Conservation (phyloP, 1,284 basidiomycete genomes). For the Pseudozyma hubeiensis region DNA sequence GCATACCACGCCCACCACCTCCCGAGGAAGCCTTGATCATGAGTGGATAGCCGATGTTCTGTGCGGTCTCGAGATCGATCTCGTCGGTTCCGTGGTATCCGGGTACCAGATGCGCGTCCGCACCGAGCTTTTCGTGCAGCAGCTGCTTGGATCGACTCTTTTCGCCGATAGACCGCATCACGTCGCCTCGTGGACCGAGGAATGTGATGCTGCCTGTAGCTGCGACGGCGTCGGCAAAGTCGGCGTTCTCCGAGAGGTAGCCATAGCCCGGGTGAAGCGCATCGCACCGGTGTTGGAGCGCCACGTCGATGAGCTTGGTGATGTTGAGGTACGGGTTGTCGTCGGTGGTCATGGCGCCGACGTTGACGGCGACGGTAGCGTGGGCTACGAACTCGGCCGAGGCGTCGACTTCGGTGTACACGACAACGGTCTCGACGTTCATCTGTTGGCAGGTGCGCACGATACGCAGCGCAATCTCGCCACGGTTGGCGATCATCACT, state of each 20-base stretch:
- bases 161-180: slow-evolving; percentile 75
- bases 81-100: slow-evolving; percentile 68
- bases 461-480: slow-evolving; percentile 74
- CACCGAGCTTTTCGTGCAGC: slow-evolving; percentile 29
- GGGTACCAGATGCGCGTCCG: neutral
- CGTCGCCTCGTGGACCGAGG: slow-evolving; percentile 74
- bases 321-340: slow-evolving; percentile 46
- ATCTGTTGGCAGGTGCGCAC: slow-evolving; percentile 9
- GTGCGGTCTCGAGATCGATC: slow-evolving; percentile 71
- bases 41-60: slow-evolving; percentile 74
- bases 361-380: neutral
- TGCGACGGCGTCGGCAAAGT: slow-evolving; percentile 69
- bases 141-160: slow-evolving; percentile 75
- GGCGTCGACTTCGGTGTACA: slow-evolving; percentile 74
- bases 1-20: slow-evolving; percentile 79
- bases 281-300: slow-evolving; percentile 16
- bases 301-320: slow-evolving; percentile 30
- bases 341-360: slow-evolving; percentile 1
- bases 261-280: slow-evolving; percentile 76
- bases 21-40: slow-evolving; percentile 79
- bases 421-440: slow-evolving; percentile 70
- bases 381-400: slow-evolving; percentile 65
- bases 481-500: slow-evolving; percentile 71
- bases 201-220: slow-evolving; percentile 73
- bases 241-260: slow-evolving; percentile 74